Base-by-base conservation (phyloP, 1,139 yeast genomes). In the Debaryomycetaceae sp. region DNA sequence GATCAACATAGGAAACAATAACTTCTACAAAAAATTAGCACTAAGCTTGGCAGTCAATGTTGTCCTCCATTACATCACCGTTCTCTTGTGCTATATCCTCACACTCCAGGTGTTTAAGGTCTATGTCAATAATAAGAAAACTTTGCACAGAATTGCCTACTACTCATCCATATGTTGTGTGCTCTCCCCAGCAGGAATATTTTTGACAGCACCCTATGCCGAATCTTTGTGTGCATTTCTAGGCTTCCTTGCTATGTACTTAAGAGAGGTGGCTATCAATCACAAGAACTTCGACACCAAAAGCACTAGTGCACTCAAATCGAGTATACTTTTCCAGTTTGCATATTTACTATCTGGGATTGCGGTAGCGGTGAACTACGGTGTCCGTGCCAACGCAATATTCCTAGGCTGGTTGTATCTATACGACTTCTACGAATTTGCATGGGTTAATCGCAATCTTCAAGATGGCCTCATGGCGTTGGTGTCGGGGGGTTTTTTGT, bases 161-260 rank as follows among this genome's bases (percentile, higher is more conserved):
- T 51, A 59, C 46, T 40, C 75, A 5, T 65, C 84, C 3, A 45
- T 78, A 4, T 54, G 83, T 15, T 83, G 75, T 51, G 61, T 82
- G 1, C 45, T 84, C 13, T 79, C 87, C 14, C 92, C 96, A 3
- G 92, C 89, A 1, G 96, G 96, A 0, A 74, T 88, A 4, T 92
- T 89, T 52, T 67, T 88, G 38, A 72, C 85, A 0, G 76, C 82
- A 0, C 81, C 88, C 2, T 92, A 91, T 60, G 74, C 94, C 0
- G 98, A 92, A 61, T 78, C 89, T 31, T 53, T 78, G 15, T 82
- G 89, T 39, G 83, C 87, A 29, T 63, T 83, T n/a, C 56, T 83
- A 34, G 68, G 86, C 29, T 78, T 85, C 40, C n/a, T 63, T 0
- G 91, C 86, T 0, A 55, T 89, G 34, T 73, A 65, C 34, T 50